Conservation (phyloP, 2,329 filamentous ascomycete species). For the Trichophyton benhamiae region DNA sequence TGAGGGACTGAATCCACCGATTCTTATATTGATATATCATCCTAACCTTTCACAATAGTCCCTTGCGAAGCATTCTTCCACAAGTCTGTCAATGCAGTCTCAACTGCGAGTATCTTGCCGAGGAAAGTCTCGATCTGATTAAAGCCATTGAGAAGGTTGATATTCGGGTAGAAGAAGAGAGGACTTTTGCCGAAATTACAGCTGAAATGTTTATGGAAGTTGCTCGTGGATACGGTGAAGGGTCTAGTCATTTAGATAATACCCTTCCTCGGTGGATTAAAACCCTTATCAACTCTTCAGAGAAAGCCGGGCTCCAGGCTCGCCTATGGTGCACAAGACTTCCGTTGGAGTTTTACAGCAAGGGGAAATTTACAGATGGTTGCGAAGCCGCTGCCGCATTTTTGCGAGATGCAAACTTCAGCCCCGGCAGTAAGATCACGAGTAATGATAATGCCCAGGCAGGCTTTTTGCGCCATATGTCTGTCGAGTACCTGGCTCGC, state of each 20-base stretch:
- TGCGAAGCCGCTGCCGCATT: constrained; percentile 6
- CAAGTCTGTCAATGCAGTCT: constrained; percentile 4
- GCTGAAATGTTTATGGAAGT: constrained; percentile 7
- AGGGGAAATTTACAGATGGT: constrained; percentile 3
- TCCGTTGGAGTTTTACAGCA: constrained; percentile 6
- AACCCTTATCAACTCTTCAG: background rate
- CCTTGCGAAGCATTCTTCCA: background rate
- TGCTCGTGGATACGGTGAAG: constrained; percentile 6
- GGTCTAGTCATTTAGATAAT: background rate
- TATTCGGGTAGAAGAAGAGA: background rate
- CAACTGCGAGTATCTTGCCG: background rate
- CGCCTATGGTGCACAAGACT: constrained; percentile 6
- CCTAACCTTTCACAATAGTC: background rate
- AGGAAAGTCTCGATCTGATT: background rate
- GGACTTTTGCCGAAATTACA: background rate
- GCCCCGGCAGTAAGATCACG: background rate
- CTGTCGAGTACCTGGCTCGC: constrained; percentile 1
- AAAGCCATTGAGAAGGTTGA: background rate
- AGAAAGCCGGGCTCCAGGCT: background rate
- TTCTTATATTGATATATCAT: background rate
- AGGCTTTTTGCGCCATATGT: constrained; percentile 1
- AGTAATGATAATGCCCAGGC: constrained; percentile 3
- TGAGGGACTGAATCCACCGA: background rate
- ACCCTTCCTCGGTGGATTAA: constrained; percentile 4
- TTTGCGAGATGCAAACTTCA: background rate